Evolutionary conservation across 306 rosid genomes (phyloP).

Genomic region (Malus sylvestris): DNA sequence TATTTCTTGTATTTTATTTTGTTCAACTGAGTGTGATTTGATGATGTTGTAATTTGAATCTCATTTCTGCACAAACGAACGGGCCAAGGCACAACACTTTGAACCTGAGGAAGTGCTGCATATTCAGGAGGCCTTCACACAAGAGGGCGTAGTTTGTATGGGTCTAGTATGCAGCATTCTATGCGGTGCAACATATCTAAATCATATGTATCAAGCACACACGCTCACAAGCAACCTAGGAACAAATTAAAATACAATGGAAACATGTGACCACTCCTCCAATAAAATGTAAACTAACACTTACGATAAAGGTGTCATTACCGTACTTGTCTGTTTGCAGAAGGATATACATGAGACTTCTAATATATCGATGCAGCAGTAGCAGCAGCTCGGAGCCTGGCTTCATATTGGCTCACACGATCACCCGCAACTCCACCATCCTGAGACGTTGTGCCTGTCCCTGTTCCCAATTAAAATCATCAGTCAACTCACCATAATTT

Average conservation of each 20-base stretch:
- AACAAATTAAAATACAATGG: not conserved
- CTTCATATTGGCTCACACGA: slow-evolving; percentile 60
- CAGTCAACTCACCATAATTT: not conserved
- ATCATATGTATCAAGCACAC: not conserved
- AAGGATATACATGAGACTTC: slow-evolving; percentile 65
- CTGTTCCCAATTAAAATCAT: slow-evolving; percentile 26
- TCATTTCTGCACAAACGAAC: too few species aligned
- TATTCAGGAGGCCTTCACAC: slow-evolving; percentile 58
- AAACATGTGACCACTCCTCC: not conserved
- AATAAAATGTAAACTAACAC: not conserved
- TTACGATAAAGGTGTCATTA: slow-evolving; percentile 26
- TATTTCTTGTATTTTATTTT: too few species aligned
- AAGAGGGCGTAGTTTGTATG: slow-evolving; percentile 2
- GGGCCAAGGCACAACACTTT: too few species aligned
- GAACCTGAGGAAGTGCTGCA: slow-evolving; percentile 44
- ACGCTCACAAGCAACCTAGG: not conserved
- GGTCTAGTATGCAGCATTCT: not conserved
- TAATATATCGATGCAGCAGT: slow-evolving; percentile 91
- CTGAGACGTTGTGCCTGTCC: slow-evolving; percentile 44
- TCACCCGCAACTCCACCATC: slow-evolving; percentile 40
- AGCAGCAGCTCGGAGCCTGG: slow-evolving; percentile 91
- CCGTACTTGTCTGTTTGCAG: slow-evolving; percentile 60
- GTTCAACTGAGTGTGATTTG: too few species aligned
- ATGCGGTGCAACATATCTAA: not conserved
- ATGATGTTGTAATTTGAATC: too few species aligned